Evolutionary conservation across 106 monocot species (phyloP), one percentile per base, ranked within the genome.

Genomic region (Apostasia shenzhenica): DNA sequence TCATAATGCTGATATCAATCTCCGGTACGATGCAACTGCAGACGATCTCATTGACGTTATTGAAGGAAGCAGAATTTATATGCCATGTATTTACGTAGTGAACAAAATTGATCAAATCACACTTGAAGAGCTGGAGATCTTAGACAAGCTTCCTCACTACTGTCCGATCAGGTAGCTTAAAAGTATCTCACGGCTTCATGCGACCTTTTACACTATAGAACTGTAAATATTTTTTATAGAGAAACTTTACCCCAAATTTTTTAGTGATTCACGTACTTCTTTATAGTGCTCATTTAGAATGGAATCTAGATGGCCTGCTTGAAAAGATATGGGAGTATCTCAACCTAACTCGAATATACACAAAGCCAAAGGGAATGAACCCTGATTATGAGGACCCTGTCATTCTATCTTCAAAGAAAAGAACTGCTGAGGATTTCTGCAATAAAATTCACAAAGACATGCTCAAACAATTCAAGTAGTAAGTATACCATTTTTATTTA

Each of bases 71-170:
- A 80, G 97, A 66, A 83, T 92, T 59, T 99, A 99, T 75, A 97
- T 78, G 64, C 97, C 97, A 2, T 97, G 97, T 75, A 92, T 97
- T 66, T 97, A 97, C 80, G 92, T 69, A 63, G 78, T 99, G 43
- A 99, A 99, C 78, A 99, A 99, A 79, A 92, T 99, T 69, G 97
- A 99, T 64, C 97, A 99, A 73, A 99, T 99, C 50, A 90, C 97
- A 8, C 74, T 99, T n/a, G 97, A 99, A 68, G 97, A 99, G 70
- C 78, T 99, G 63, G 92, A 99, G 69, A 99, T 99, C 47, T 76
- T 99, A 44, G 97, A 99, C 70, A 99, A 90, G 57, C 97, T 99
- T 71, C 97, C 97, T 72, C 89, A 99, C 76, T 99, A 92, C 55
- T 99, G 92, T 61, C 97, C 97, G 10, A 62, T 99, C 61, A 99